These are phyloP conservation scores for Bryoerythrophyllum caledonicum DNA, from an alignment of 225 moss, liverwort and hornwort species.

Conservation along the genomic window DNA sequence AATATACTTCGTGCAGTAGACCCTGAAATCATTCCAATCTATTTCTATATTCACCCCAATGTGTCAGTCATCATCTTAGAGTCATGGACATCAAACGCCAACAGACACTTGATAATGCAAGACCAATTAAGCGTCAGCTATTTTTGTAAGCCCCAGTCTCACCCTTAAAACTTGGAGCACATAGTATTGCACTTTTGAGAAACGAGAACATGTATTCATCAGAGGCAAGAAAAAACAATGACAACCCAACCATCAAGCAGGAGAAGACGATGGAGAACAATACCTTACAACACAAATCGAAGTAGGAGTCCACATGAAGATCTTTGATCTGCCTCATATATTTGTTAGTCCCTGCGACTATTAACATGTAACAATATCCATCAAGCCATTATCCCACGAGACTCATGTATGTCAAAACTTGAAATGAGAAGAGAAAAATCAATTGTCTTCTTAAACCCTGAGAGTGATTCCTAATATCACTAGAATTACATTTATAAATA, in stretches of 20 bases:
- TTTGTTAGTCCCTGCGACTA: conserved; percentile 59
- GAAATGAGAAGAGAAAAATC: too few species aligned
- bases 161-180: conserved; percentile 3
- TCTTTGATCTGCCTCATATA: conserved; percentile 81
- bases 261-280: not conserved
- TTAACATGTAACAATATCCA: conserved; percentile 14
- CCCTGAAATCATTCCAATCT: not conserved
- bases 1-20: not conserved
- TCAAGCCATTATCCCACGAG: conserved; percentile 12
- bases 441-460: not conserved
- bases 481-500: not conserved
- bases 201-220: not conserved
- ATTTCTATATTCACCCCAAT: not conserved
- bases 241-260: not conserved
- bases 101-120: not conserved
- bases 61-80: conserved; percentile 13
- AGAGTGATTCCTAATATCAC: conserved; percentile 8
- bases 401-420: too few species aligned
- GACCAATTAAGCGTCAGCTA: not conserved
- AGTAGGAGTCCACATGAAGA: conserved; percentile 56
- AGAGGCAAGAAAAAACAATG: not conserved
- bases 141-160: not conserved
- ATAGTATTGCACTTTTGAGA: conserved; percentile 5
- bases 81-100: conserved; percentile 10
- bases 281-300: conserved; percentile 96